phyloP scores from a whole-genome alignment of 345 rosid species.

The Luvunga scandens region DNA sequence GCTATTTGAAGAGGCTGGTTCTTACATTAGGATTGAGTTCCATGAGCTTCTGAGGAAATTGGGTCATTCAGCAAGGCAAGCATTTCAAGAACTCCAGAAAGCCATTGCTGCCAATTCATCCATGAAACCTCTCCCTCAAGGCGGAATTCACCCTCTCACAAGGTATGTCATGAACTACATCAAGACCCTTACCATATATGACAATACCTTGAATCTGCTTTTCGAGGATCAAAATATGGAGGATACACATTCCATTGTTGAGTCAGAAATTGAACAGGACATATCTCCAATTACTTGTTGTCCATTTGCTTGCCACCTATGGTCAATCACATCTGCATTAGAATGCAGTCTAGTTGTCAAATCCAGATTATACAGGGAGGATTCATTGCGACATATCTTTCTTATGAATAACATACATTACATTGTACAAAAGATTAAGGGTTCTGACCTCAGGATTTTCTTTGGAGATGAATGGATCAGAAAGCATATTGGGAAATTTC shows the following conservation, averaged over 20 bases:
- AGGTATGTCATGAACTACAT: slow-evolving; percentile 83
- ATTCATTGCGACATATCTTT: slow-evolving; percentile 49
- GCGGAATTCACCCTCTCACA: slow-evolving; percentile 64
- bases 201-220: slow-evolving; percentile 47
- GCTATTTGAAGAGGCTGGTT: slow-evolving; percentile 46
- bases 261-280: slow-evolving; percentile 29
- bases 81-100: slow-evolving; percentile 46
- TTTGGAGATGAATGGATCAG: slow-evolving; percentile 90
- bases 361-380: slow-evolving; percentile 53
- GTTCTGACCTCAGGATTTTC: slow-evolving; percentile 53
- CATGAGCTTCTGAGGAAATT: slow-evolving; percentile 42
- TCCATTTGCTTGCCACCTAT: slow-evolving; percentile 55
- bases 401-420: slow-evolving; percentile 71
- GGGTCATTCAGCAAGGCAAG: slow-evolving; percentile 37
- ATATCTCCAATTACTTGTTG: slow-evolving; percentile 37
- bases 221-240: slow-evolving; percentile 40
- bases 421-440: slow-evolving; percentile 70
- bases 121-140: slow-evolving; percentile 40
- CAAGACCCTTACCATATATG: slow-evolving; percentile 50
- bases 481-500: slow-evolving; percentile 56
- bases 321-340: slow-evolving; percentile 41
- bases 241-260: slow-evolving; percentile 25
- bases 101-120: slow-evolving; percentile 48
- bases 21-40: slow-evolving; percentile 50
- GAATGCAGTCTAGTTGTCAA: slow-evolving; percentile 50